Evolutionary conservation across 1,139 yeast genomes (phyloP), one percentile per base, ranked within the genome.

Genomic region (Lodderomyces parapsilosis): DNA sequence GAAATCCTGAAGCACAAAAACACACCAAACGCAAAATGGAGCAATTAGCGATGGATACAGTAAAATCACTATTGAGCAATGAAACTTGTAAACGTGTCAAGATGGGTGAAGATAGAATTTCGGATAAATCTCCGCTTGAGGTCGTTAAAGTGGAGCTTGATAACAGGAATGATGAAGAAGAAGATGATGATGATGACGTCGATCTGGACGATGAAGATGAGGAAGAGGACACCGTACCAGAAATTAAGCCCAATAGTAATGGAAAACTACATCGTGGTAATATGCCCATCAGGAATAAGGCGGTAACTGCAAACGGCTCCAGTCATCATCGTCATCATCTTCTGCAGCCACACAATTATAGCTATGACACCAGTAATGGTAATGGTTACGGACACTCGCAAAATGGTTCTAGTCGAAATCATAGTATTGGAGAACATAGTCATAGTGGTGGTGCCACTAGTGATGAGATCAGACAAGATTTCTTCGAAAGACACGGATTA

Each of bases 1-100:
- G 96, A 0, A 85, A 83, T 54, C 94, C 94, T 0, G 69, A 66
- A 3, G 86, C 93, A 0, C 76, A 77, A 51, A 66, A 66, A 39
- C 66, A 81, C 43, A 25, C 14, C 15, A 66, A 76, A 55, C 62
- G 71, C 35, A 55, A 62, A 33, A 40, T 63, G 42, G 76, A 72
- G 45, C 68, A 67, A 31, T 43, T 54, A 38, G 71, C 76, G 1
- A 43, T 63, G 36, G 58, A 63, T 14, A 66, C 74, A 0, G 71
- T 71, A 1, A 57, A 56, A 38, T 52, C 56, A 6, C 51, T 73
- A 27, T 52, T 73, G 37, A 50, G 51, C 31, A 34, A 36, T 34
- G 46, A 44, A 8, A 20, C 14, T 4, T 42, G 32, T 18, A 47
- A 38, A 36, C 42, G 35, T 36, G 43, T 44, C 27, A 44, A 45